Evolutionary conservation across 192 early-diverging fungal genomes (phyloP).

Genomic region (Phlyctochytrium bullatum): DNA sequence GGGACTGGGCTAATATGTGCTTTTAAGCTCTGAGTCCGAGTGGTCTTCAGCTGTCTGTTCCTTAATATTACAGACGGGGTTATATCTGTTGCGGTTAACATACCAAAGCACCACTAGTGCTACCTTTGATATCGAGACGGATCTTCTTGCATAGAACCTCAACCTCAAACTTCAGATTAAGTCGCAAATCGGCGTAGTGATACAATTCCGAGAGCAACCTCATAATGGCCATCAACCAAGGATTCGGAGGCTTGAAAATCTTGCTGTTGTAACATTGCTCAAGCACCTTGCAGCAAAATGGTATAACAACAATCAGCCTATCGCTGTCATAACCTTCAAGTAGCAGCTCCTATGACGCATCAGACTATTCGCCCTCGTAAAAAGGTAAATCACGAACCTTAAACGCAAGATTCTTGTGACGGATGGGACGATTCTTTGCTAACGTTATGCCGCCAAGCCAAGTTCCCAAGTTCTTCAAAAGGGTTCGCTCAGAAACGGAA

Average conservation of each 20-base stretch:
- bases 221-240: slow-evolving; percentile 97
- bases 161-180: slow-evolving; percentile 97
- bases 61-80: slow-evolving; percentile 64
- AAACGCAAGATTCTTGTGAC: slow-evolving; percentile 92
- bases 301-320: slow-evolving; percentile 92
- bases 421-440: slow-evolving; percentile 91
- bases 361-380: slow-evolving; percentile 13
- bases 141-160: slow-evolving; percentile 94
- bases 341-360: slow-evolving; percentile 67
- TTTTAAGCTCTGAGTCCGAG: no score
- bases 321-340: slow-evolving; percentile 87
- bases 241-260: slow-evolving; percentile 93
- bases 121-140: slow-evolving; percentile 71
- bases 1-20: no score
- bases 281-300: slow-evolving; percentile 97
- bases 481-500: slow-evolving; percentile 81
- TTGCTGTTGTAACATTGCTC: slow-evolving; percentile 81
- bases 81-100: slow-evolving; percentile 45
- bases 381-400: slow-evolving; percentile 54
- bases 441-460: slow-evolving; percentile 98
- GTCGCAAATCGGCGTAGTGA: slow-evolving; percentile 87
- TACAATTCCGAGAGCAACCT: slow-evolving; percentile 89
- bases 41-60: slow-evolving; percentile 49
- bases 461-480: slow-evolving; percentile 94
- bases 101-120: neutral